These are phyloP conservation scores for Acaromyces ingoldii DNA, from an alignment of 1,284 basidiomycete species.

Conservation along the genomic window DNA sequence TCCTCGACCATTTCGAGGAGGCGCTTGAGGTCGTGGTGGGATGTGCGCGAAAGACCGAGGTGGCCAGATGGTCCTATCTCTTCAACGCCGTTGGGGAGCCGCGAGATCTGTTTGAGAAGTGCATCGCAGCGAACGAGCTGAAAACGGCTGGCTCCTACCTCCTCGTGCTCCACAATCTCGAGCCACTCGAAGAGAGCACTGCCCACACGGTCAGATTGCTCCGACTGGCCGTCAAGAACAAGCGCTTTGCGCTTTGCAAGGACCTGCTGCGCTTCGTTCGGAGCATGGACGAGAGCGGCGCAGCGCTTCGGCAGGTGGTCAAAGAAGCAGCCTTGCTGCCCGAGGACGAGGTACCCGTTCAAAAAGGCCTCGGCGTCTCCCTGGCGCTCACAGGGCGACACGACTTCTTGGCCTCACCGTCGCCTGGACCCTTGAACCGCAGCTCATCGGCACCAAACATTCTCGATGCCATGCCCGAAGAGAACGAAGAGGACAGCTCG, in stretches of 20 bases:
- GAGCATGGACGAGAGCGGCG: slow-evolving; percentile 62
- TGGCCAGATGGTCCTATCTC: slow-evolving; percentile 79
- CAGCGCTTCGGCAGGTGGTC: slow-evolving; percentile 58
- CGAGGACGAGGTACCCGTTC: no score
- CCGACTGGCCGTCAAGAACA: slow-evolving; percentile 22
- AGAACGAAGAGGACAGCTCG: slow-evolving; percentile 1
- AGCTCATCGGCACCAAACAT: slow-evolving; percentile 1
- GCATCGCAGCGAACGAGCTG: slow-evolving; percentile 67
- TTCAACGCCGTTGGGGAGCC: slow-evolving; percentile 89
- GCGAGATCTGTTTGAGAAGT: slow-evolving; percentile 81
- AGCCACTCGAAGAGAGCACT: slow-evolving; percentile 64
- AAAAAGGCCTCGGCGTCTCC: no score
- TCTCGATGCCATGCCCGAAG: slow-evolving; percentile 5
- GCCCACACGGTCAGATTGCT: slow-evolving; percentile 36
- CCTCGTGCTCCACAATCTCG: slow-evolving; percentile 85
- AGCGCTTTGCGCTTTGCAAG: slow-evolving; percentile 32
- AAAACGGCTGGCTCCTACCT: slow-evolving; percentile 90
- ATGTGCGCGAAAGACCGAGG: slow-evolving; percentile 94
- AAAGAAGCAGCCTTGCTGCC: slow-evolving; percentile 45
- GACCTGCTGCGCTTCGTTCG: slow-evolving; percentile 55
- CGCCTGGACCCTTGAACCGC: no score
- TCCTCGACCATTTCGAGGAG: slow-evolving; percentile 88
- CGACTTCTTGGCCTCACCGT: no score
- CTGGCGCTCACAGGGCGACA: no score
- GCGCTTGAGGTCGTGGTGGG: slow-evolving; percentile 88